These are phyloP conservation scores for Colletotrichum lindemuthianum DNA, from an alignment of 2,329 filamentous ascomycete species.

Conservation along the genomic window DNA sequence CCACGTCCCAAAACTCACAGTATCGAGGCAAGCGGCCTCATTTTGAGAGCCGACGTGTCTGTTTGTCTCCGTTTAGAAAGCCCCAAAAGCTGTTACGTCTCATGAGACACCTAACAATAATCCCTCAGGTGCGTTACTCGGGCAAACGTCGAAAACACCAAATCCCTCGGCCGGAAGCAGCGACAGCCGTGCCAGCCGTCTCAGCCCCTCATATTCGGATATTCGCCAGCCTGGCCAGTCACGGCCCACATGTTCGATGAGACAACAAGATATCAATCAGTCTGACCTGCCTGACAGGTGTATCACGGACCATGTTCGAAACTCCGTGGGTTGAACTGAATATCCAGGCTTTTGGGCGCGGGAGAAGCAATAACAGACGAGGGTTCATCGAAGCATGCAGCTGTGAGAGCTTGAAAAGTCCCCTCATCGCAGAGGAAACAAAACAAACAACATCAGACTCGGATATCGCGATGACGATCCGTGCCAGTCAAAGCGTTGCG, in stretches of 20 bases:
- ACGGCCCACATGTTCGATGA: conserved; percentile 7
- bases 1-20: no score
- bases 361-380: neutral
- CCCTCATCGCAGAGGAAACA: conserved; percentile 13
- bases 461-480: conserved; percentile 1
- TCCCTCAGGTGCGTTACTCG: conserved; percentile 9
- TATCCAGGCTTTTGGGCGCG: conserved; percentile 10
- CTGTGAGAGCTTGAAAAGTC: neutral
- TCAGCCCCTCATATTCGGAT: conserved; percentile 2
- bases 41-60: no score
- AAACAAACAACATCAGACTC: conserved; percentile 11
- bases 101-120: neutral
- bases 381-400: neutral
- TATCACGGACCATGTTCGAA: conserved; percentile 18
- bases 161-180: conserved; percentile 7
- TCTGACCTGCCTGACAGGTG: neutral
- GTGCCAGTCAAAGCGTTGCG: conserved; percentile 1
- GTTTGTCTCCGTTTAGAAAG: no score
- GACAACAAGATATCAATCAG: conserved; percentile 9
- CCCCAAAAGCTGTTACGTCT: neutral
- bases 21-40: no score
- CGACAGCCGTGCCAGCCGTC: neutral
- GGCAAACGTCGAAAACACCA: conserved; percentile 11
- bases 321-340: conserved; percentile 6
- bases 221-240: neutral